Evolutionary conservation across 1,284 basidiomycete genomes (phyloP).

Genomic region (Ceratobasidium sp.): DNA sequence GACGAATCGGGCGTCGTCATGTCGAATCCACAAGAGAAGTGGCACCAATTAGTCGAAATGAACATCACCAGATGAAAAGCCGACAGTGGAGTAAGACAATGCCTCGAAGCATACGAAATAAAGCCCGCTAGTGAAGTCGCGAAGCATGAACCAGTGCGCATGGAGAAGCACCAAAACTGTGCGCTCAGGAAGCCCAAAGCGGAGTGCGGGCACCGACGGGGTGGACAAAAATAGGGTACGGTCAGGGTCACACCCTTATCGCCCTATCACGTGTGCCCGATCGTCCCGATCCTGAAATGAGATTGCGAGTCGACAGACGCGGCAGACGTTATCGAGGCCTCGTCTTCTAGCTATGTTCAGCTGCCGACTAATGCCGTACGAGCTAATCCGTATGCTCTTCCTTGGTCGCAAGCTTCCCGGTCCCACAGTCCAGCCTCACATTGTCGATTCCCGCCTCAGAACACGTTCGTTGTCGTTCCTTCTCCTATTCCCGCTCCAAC

Average conservation of each 20-base stretch:
- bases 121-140: background rate
- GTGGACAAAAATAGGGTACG: conserved; percentile 11
- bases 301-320: background rate
- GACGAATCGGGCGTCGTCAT: background rate
- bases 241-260: conserved; percentile 29
- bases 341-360: background rate
- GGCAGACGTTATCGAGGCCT: background rate
- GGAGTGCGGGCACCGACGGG: conserved; percentile 16
- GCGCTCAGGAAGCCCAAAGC: conserved; percentile 1
- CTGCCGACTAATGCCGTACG: background rate
- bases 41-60: background rate
- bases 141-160: background rate
- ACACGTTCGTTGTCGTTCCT: background rate
- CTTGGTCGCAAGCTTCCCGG: conserved; percentile 7
- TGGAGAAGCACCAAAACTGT: conserved; percentile 5
- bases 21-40: background rate
- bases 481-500: background rate
- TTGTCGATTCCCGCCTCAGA: conserved; percentile 1
- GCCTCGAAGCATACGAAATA: too few relatives aligned
- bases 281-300: conserved; percentile 34
- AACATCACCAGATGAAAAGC: background rate
- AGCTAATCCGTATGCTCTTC: conserved; percentile 1
- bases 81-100: background rate
- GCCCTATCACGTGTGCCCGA: conserved; percentile 20
- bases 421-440: conserved; percentile 34